Evolutionary conservation across 1,284 basidiomycete species (phyloP).

Genomic region (Clitocybe nebularis): DNA sequence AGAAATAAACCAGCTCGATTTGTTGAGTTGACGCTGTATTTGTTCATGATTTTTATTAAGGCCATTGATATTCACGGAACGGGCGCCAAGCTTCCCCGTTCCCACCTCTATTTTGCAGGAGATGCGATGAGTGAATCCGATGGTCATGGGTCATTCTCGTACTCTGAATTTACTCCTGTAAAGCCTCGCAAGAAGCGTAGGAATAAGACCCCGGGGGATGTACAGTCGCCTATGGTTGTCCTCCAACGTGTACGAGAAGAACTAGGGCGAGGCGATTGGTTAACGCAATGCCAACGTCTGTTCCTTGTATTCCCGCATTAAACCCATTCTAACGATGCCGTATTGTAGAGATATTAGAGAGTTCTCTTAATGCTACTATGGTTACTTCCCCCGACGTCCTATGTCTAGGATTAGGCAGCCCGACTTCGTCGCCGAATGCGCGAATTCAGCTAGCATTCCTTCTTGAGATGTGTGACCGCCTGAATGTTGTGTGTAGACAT

Average conservation of each 20-base stretch:
- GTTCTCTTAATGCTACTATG: slow-evolving; percentile 14
- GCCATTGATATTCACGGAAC: slow-evolving; percentile 14
- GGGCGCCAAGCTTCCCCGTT: neutral
- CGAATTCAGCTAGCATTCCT: slow-evolving; percentile 67
- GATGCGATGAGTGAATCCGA: slow-evolving; percentile 18
- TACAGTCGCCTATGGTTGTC: slow-evolving; percentile 21
- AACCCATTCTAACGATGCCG: slow-evolving; percentile 13
- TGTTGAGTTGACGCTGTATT: slow-evolving; percentile 12
- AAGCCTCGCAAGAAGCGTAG: slow-evolving; percentile 37
- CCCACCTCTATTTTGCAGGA: too few species aligned
- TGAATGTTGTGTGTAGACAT: slow-evolving; percentile 51
- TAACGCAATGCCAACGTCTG: slow-evolving; percentile 37
- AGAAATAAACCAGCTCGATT: slow-evolving; percentile 12
- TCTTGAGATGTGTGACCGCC: slow-evolving; percentile 44
- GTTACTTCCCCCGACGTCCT: slow-evolving; percentile 29
- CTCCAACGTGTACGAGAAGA: slow-evolving; percentile 37
- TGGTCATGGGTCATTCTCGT: slow-evolving; percentile 22
- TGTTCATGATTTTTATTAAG: slow-evolving; percentile 19
- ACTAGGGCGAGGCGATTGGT: slow-evolving; percentile 38
- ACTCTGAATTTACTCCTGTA: slow-evolving; percentile 39
- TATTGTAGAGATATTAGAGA: slow-evolving; percentile 19
- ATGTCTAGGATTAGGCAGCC: slow-evolving; percentile 72
- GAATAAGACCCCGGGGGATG: slow-evolving; percentile 26
- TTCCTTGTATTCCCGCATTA: slow-evolving; percentile 16
- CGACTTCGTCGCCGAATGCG: slow-evolving; percentile 52